phyloP scores from a whole-genome alignment of 2,329 filamentous ascomycete genomes.

The Rosellinia necatrix region DNA sequence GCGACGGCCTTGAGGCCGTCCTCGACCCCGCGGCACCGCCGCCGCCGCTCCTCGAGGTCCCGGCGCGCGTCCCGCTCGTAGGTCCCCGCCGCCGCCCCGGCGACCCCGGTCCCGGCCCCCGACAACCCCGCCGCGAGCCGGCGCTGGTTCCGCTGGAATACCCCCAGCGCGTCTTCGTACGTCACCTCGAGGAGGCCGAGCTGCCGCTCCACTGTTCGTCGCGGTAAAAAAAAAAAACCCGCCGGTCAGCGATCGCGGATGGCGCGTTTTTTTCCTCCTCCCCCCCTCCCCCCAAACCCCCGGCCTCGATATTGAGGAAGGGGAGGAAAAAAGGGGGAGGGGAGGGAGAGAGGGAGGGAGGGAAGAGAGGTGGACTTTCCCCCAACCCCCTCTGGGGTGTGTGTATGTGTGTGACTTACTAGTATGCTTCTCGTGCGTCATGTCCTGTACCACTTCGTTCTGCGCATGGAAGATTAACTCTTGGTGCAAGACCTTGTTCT shows the following conservation, averaged over 20 bases:
- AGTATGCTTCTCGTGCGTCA: background rate
- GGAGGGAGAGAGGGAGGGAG: too few relatives aligned
- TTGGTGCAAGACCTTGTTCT: background rate
- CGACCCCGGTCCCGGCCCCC: too few relatives aligned
- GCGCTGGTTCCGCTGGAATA: background rate
- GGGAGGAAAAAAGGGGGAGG: too few relatives aligned
- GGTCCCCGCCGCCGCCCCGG: background rate
- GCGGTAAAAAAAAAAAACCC: too few relatives aligned
- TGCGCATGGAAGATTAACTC: background rate
- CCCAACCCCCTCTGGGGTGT: too few relatives aligned
- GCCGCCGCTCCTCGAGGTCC: background rate
- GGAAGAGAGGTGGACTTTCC: too few relatives aligned
- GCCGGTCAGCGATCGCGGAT: background rate
- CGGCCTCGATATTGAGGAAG: too few relatives aligned
- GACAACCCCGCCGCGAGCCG: background rate
- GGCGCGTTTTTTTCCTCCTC: too few relatives aligned
- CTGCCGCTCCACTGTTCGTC: background rate
- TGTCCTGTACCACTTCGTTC: background rate
- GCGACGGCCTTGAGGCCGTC: background rate
- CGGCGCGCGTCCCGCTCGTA: conserved; percentile 1
- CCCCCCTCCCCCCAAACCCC: too few relatives aligned
- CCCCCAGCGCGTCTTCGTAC: background rate
- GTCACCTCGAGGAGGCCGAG: background rate
- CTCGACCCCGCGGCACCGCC: background rate
- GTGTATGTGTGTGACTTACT: too few relatives aligned